Evolutionary conservation across 106 monocot genomes (phyloP), one percentile per base, ranked within the genome.

Genomic region (Dendrobium catenatum): DNA sequence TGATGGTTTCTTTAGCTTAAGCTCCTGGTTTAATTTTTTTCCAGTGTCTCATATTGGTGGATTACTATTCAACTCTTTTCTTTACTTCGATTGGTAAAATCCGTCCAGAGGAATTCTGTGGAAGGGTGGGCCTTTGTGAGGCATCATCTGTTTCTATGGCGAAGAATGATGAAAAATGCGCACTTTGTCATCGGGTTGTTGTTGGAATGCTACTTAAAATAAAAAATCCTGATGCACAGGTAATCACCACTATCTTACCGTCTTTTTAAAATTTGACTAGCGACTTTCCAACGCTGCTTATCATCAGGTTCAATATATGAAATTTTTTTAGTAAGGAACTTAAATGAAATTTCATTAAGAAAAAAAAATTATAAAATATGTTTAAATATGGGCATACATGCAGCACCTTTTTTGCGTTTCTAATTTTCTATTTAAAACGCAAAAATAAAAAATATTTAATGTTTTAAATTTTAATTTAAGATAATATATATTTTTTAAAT

Each of bases 191-290:
- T 55, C 86, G 82, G n/a, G 66, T 80, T 76, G 67, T 89, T 19
- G 68, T 46, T 26, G 85, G 89, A 86, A 6, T 94, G 27, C 79
- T 89, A 42, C 46, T 47, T 76, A 94, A 91, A 79, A 44, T 94
- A 79, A 88, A 85, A 83, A 91, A 94, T 79, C 91, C 91, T 55
- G 91, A 89, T 55, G 79, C 89, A 42, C 83, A 91, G 94, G 94
- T 94, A 84, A 41, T 64, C 5, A 29, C 16, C 19, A 6, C 51
- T 0, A 22, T 81, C 24, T 80, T 10, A 7, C 54, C 17, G 29
- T 27, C 72, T 51, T 82, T 24, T n/a, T 13, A 2, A 51, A 51
- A 54, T 3, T 27, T 20, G 7, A 4, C 0, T 1, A 22, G 18
- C 20, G 43, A 13, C 33, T 61, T 61, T 61, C 0, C n/a, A 24